A percentile compares a stretch with the other conserved stretches of the same genome.
phyloP scores from a whole-genome alignment of 495 filamentous ascomycete species.

The Tuber indicum region DNA sequence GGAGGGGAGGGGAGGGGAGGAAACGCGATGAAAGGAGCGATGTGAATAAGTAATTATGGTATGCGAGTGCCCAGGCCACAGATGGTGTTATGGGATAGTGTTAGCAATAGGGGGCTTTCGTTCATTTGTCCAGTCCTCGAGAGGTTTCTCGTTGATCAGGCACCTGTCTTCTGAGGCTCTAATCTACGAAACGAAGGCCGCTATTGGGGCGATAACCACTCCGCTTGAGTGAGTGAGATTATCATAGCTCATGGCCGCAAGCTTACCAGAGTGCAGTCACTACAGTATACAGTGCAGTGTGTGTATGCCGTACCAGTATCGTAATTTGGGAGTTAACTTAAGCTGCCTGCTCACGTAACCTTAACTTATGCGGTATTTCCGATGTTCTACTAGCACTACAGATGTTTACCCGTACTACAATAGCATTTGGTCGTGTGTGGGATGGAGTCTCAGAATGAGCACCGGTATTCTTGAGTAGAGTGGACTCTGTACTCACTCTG shows the following conservation, averaged over 20 bases:
- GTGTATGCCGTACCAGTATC: neutral
- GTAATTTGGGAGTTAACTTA: neutral
- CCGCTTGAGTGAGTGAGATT: neutral
- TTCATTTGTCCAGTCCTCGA: neutral
- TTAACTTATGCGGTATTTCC: neutral
- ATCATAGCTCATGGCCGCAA: neutral
- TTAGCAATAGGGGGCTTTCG: neutral
- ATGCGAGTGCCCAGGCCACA: neutral
- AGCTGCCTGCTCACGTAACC: neutral
- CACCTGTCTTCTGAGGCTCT: neutral
- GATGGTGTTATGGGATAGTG: conserved; percentile 1
- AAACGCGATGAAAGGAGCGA: neutral
- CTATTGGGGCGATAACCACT: neutral
- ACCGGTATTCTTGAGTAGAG: neutral
- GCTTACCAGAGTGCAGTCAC: neutral
- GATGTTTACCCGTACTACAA: neutral
- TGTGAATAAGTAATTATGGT: conserved; percentile 5
- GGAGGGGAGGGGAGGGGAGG: neutral
- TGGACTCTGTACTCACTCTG: neutral
- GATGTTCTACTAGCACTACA: neutral
- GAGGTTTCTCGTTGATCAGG: neutral
- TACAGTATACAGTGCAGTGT: neutral
- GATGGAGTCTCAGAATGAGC: neutral
- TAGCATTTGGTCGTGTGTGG: neutral
- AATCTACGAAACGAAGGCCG: neutral